Evolutionary conservation across 345 rosid genomes (phyloP), one percentile per base, ranked within the genome.

Genomic region (Salix udensis): DNA sequence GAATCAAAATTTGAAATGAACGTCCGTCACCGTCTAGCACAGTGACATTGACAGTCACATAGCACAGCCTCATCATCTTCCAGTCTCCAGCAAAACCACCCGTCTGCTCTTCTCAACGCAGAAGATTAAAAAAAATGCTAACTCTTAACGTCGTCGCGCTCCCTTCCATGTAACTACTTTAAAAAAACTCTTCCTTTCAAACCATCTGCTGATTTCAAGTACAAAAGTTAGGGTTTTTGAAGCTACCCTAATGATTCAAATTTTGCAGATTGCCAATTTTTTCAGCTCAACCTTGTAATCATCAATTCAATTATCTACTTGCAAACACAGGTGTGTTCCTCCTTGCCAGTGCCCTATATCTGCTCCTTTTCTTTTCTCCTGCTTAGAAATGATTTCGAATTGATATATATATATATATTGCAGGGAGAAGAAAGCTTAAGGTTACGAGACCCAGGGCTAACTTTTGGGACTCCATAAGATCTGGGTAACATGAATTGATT

Each of bases 381-480:
- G 15, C 28, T 76, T 60, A 2, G 21, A 16, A 55, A 67, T 52
- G 26, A 66, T 44, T 13, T 7, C 40, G 52, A 48, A 4, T 16
- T 73, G 36, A 42, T 42, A 42, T 5, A 42, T 42, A 9, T 40
- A 40, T 70, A 34, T 52, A 36, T 74, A 74, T 86, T 74, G 76
- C 94, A 94, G 97, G 80, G 53, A 88, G 76, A 68, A 87, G 88
- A 83, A 88, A 83, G 82, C 74, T 85, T 67, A 88, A 83, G 87
- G 79, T 81, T 84, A 84, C 85, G 44, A 86, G 80, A 9, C 84
- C 90, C 81, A 88, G 83, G 77, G 86, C 89, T n/a, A 84, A 83
- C 70, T 89, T 94, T 83, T 94, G 97, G 98, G 92, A 92, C 40
- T 88, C 90, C 71, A 88, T 94, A 44, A 87, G 86, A 91, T 85